phyloP scores from a whole-genome alignment of 345 rosid genomes.

The Eucalyptus brandiana region DNA sequence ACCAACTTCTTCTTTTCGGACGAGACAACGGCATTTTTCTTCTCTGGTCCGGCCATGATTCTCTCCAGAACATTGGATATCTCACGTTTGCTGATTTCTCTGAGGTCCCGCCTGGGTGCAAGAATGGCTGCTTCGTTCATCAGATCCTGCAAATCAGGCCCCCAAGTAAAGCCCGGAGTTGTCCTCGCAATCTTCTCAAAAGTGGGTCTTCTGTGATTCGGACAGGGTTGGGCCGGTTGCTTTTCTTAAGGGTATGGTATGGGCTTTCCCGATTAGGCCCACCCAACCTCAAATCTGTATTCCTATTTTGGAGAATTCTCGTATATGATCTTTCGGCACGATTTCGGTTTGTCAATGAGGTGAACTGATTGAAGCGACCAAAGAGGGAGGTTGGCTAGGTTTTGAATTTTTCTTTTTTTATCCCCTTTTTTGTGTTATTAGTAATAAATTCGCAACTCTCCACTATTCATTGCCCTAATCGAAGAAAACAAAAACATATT shows the following conservation, averaged over 20 bases:
- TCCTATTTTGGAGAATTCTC: not conserved
- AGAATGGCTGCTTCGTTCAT: constrained; percentile 93
- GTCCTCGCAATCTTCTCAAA: constrained; percentile 78
- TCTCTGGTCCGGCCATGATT: too few species aligned
- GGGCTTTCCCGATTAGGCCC: not conserved
- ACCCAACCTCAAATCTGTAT: not conserved
- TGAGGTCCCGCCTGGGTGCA: constrained; percentile 83
- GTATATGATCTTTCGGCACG: not conserved
- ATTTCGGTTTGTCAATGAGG: not conserved
- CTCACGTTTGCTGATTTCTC: constrained; percentile 55
- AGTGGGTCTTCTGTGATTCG: constrained; percentile 62
- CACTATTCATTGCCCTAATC: not conserved
- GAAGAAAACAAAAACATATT: not conserved
- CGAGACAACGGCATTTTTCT: too few species aligned
- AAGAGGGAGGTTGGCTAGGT: not conserved
- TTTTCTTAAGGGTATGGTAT: not conserved
- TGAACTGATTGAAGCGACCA: not conserved
- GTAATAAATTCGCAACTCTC: not conserved
- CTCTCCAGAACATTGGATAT: too few species aligned
- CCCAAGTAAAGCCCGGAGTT: constrained; percentile 67
- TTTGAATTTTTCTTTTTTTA: not conserved
- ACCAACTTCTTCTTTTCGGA: constrained; percentile 66
- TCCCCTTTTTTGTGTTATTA: not conserved
- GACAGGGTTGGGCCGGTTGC: not conserved
- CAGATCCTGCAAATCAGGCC: constrained; percentile 82